Evolutionary conservation across 805 yeast species (phyloP).

Genomic region (Priceomyces carsonii): DNA sequence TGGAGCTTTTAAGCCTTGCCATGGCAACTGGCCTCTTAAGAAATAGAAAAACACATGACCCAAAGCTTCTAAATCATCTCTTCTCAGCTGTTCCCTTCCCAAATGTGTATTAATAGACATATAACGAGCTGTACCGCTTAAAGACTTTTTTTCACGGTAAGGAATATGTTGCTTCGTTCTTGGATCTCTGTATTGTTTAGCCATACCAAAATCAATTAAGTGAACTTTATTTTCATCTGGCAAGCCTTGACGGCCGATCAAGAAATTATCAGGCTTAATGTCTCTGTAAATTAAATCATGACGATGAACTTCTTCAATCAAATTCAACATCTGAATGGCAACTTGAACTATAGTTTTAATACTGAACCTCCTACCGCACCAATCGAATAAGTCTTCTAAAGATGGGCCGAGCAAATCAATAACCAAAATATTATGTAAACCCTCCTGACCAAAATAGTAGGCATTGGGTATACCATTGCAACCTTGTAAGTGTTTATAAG

Average conservation of each 20-base stretch:
- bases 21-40: slow-evolving; percentile 75
- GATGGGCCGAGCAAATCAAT: slow-evolving; percentile 81
- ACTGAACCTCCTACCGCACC: slow-evolving; percentile 80
- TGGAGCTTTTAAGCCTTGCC: slow-evolving; percentile 90
- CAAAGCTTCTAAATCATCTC: slow-evolving; percentile 79
- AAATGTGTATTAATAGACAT: slow-evolving; percentile 89
- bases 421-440: slow-evolving; percentile 73
- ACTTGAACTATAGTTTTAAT: slow-evolving; percentile 72
- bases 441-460: slow-evolving; percentile 84
- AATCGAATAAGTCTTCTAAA: slow-evolving; percentile 78
- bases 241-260: slow-evolving; percentile 63
- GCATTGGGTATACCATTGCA: slow-evolving; percentile 80
- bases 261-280: slow-evolving; percentile 81
- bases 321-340: slow-evolving; percentile 74
- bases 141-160: slow-evolving; percentile 74
- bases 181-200: slow-evolving; percentile 81
- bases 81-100: slow-evolving; percentile 79
- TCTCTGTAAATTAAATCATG: slow-evolving; percentile 79
- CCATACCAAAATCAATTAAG: slow-evolving; percentile 85
- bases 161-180: slow-evolving; percentile 80
- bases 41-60: slow-evolving; percentile 84
- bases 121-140: slow-evolving; percentile 84
- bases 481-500: slow-evolving; percentile 70
- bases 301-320: slow-evolving; percentile 73
- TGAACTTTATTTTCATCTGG: slow-evolving; percentile 68